These are phyloP conservation scores for Cokeromyces recurvatus DNA, from an alignment of 371 early-diverging fungal species.

Conservation along the genomic window DNA sequence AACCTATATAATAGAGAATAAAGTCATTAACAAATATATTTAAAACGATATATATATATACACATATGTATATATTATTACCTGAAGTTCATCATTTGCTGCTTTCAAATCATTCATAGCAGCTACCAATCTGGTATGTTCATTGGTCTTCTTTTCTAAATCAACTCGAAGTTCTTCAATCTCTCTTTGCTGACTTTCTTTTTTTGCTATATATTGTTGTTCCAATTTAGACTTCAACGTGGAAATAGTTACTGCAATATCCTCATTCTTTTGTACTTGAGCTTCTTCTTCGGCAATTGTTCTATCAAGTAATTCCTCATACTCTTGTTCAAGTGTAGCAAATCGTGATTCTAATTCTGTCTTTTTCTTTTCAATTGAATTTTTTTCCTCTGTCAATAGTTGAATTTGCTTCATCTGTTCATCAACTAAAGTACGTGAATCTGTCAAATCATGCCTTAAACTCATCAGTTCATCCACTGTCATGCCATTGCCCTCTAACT, in stretches of 20 bases:
- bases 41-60: too few species aligned
- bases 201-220: conserved; percentile 69
- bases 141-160: conserved; percentile 65
- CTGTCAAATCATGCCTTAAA: conserved; percentile 74
- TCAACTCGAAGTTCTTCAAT: conserved; percentile 66
- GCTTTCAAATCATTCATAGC: conserved; percentile 58
- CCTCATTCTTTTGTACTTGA: conserved; percentile 47
- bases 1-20: conserved; percentile 6
- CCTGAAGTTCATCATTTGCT: conserved; percentile 69
- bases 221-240: conserved; percentile 84
- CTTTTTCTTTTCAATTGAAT: conserved; percentile 54
- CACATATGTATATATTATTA: too few species aligned
- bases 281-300: conserved; percentile 90
- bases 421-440: conserved; percentile 61
- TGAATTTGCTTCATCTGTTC: conserved; percentile 68
- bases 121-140: conserved; percentile 57
- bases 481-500: conserved; percentile 27
- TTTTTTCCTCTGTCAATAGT: conserved; percentile 62
- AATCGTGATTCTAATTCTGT: conserved; percentile 72
- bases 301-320: conserved; percentile 88
- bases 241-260: conserved; percentile 69
- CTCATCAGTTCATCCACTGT: conserved; percentile 70
- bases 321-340: conserved; percentile 75
- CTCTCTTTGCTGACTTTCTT: conserved; percentile 73
- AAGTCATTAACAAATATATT: background rate